These are phyloP conservation scores for Penicillium paxilli DNA, from an alignment of 495 filamentous ascomycete genomes.

Conservation along the genomic window DNA sequence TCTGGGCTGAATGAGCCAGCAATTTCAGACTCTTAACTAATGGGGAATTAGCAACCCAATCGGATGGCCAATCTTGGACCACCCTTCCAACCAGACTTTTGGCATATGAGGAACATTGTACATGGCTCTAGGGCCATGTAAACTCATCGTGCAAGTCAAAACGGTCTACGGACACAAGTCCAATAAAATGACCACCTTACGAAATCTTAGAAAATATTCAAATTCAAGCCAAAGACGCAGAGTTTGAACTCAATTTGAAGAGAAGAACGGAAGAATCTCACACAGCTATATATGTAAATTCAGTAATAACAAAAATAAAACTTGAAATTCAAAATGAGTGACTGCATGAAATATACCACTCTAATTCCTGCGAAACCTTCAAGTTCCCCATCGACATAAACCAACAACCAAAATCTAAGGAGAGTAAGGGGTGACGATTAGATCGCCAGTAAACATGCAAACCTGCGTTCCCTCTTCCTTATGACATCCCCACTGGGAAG, in stretches of 20 bases:
- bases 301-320: neutral
- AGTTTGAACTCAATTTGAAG: neutral
- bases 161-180: too few species aligned
- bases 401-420: neutral
- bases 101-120: too few species aligned
- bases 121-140: too few species aligned
- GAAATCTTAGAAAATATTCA: neutral
- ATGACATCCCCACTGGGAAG: neutral
- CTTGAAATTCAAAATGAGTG: neutral
- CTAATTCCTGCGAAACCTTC: neutral
- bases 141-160: too few species aligned
- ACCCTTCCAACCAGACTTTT: too few species aligned
- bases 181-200: too few species aligned
- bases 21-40: too few species aligned
- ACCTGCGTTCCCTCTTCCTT: neutral
- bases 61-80: too few species aligned
- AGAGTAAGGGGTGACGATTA: neutral
- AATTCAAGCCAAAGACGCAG: neutral
- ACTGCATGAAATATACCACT: neutral
- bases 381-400: neutral
- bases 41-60: too few species aligned
- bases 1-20: too few species aligned
- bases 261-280: neutral
- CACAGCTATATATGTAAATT: neutral
- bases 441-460: neutral